Percentiles rank a stretch among this genome's conserved stretches.
Conservation (phyloP, 306 rosid species). For the Prunus padus region DNA sequence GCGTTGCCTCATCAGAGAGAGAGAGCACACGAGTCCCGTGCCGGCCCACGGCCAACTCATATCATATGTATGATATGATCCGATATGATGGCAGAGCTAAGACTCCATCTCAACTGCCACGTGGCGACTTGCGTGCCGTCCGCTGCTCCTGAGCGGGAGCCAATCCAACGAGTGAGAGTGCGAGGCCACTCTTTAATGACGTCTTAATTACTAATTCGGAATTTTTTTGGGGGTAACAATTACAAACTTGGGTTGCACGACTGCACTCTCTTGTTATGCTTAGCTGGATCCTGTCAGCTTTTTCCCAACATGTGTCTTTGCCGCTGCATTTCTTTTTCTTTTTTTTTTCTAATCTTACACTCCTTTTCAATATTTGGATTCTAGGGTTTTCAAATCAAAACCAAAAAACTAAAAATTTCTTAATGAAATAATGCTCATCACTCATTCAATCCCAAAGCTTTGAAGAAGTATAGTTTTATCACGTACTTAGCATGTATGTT, state of each 20-base stretch:
- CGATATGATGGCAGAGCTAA: not conserved
- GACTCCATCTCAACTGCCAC: slow-evolving; percentile 28
- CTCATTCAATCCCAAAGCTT: too few species aligned
- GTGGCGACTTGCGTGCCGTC: slow-evolving; percentile 10
- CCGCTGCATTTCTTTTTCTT: not conserved
- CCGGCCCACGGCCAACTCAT: slow-evolving; percentile 32
- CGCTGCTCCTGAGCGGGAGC: not conserved
- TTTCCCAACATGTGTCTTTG: not conserved
- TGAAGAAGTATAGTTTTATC: too few species aligned
- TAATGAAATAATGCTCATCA: too few species aligned
- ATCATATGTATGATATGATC: not conserved
- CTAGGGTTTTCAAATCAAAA: too few species aligned
- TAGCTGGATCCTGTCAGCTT: not conserved
- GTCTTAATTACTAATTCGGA: not conserved
- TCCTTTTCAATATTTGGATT: too few species aligned
- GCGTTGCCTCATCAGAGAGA: slow-evolving; percentile 9
- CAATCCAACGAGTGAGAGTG: not conserved
- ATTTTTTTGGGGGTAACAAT: not conserved
- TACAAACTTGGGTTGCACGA: slow-evolving; percentile 8
- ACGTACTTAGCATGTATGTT: too few species aligned
- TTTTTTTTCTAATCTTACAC: not conserved
- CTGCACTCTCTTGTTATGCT: not conserved
- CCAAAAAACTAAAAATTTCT: too few species aligned
- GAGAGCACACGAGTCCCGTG: slow-evolving; percentile 35
- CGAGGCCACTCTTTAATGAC: slow-evolving; percentile 8